Percentiles rank a stretch among this genome's conserved stretches.
Evolutionary conservation across 768 basidiomycete genomes (phyloP).

Genomic region (Russula griseocarnosa): DNA sequence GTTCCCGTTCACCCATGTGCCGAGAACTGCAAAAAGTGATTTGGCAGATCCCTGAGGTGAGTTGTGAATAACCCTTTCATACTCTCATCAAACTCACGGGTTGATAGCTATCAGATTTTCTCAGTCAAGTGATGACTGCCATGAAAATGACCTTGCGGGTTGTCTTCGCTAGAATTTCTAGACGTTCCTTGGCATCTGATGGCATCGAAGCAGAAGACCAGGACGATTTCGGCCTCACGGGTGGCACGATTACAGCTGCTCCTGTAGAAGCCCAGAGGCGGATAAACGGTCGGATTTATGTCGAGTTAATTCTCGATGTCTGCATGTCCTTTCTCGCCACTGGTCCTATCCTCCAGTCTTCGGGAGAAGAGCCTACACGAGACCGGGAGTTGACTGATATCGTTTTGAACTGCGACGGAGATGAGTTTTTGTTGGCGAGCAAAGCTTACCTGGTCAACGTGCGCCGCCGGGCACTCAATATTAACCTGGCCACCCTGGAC

Average conservation of each 20-base stretch:
- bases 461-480: slow-evolving; percentile 49
- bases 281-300: slow-evolving; percentile 32
- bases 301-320: slow-evolving; percentile 42
- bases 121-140: slow-evolving; percentile 33
- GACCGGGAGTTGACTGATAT: slow-evolving; percentile 58
- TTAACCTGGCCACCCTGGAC: slow-evolving; percentile 50
- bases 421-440: slow-evolving; percentile 57
- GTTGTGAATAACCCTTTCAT: slow-evolving; percentile 40
- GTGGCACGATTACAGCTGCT: slow-evolving; percentile 36
- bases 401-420: slow-evolving; percentile 45
- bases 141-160: slow-evolving; percentile 44
- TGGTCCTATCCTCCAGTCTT: slow-evolving; percentile 59
- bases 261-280: slow-evolving; percentile 34
- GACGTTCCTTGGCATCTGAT: slow-evolving; percentile 27
- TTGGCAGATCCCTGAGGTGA: slow-evolving; percentile 69
- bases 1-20: slow-evolving; percentile 30
- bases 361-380: slow-evolving; percentile 53
- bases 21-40: slow-evolving; percentile 51
- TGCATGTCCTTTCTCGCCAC: slow-evolving; percentile 60
- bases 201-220: slow-evolving; percentile 42
- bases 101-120: slow-evolving; percentile 52
- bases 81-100: slow-evolving; percentile 4
- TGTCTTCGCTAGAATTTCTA: slow-evolving; percentile 35
- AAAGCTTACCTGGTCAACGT: slow-evolving; percentile 54
- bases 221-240: slow-evolving; percentile 58